These are phyloP conservation scores for Saccharomycopsis sp. DNA, from an alignment of 805 yeast genomes.

Conservation along the genomic window DNA sequence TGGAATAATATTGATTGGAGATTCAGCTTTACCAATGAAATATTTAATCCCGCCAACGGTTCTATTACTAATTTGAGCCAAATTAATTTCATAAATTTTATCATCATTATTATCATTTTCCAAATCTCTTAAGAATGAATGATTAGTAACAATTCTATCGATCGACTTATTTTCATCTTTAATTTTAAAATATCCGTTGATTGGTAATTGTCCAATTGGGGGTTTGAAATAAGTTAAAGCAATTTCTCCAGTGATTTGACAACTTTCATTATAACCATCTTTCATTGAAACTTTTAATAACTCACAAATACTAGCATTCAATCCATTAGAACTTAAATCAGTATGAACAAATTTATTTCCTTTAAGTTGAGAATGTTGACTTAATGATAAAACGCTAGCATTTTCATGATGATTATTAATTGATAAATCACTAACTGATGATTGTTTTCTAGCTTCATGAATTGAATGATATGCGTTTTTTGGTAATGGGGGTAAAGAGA, in stretches of 20 bases:
- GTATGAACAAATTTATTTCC: slow-evolving; percentile 29
- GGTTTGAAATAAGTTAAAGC: slow-evolving; percentile 58
- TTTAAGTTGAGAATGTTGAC: background rate
- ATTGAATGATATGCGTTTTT: slow-evolving; percentile 11
- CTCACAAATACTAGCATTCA: slow-evolving; percentile 82
- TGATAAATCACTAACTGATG: background rate
- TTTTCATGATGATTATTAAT: background rate
- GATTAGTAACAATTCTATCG: slow-evolving; percentile 41
- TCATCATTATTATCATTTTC: slow-evolving; percentile 20
- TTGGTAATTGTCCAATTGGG: slow-evolving; percentile 26
- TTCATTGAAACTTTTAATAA: slow-evolving; percentile 63
- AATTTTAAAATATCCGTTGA: slow-evolving; percentile 31
- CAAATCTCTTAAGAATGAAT: slow-evolving; percentile 41
- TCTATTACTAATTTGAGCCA: slow-evolving; percentile 43
- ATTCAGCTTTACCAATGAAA: slow-evolving; percentile 38
- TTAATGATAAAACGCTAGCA: background rate
- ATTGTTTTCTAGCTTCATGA: slow-evolving; percentile 9
- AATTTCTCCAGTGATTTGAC: slow-evolving; percentile 74
- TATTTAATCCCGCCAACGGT: slow-evolving; percentile 80
- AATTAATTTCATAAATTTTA: slow-evolving; percentile 34
- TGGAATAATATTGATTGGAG: slow-evolving; percentile 69
- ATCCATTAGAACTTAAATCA: slow-evolving; percentile 38
- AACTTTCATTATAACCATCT: slow-evolving; percentile 49
- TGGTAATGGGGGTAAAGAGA: slow-evolving; percentile 19
- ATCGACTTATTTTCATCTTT: slow-evolving; percentile 32